These are phyloP conservation scores for Lagenidium sp. DNA, from an alignment of 352 stramenopile genomes.

Conservation along the genomic window DNA sequence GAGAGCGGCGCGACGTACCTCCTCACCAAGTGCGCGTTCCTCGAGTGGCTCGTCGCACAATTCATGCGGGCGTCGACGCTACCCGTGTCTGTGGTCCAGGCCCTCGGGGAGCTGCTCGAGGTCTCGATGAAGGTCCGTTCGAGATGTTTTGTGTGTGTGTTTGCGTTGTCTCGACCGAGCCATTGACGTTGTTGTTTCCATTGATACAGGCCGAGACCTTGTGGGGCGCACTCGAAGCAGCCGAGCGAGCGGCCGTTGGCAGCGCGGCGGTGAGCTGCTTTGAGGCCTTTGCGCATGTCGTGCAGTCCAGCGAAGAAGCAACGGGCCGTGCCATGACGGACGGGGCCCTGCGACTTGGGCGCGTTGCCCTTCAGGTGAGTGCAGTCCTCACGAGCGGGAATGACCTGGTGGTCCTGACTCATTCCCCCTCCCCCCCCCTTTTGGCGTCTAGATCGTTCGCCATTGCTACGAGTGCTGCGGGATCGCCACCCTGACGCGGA, in stretches of 20 bases:
- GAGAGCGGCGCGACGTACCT: slow-evolving; percentile 35
- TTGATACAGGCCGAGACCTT: slow-evolving; percentile 10
- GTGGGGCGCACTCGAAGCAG: slow-evolving; percentile 21
- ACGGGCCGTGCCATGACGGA: slow-evolving; percentile 2
- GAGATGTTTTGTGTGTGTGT: too few species aligned
- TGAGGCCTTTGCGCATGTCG: slow-evolving; percentile 16
- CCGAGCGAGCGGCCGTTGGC: slow-evolving; percentile 27
- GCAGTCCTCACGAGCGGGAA: too few species aligned
- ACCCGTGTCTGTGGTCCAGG: slow-evolving; percentile 16
- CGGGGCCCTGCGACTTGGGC: too few species aligned
- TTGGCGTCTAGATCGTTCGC: too few species aligned
- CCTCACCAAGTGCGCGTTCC: slow-evolving; percentile 46
- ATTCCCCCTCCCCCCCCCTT: too few species aligned
- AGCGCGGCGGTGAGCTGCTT: slow-evolving; percentile 31
- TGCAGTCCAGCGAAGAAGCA: neutral
- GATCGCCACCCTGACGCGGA: neutral
- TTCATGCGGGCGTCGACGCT: slow-evolving; percentile 19
- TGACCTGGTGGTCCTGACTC: too few species aligned
- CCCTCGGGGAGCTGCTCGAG: slow-evolving; percentile 33
- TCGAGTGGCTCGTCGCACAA: slow-evolving; percentile 50
- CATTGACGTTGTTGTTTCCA: neutral
- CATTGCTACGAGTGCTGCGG: too few species aligned
- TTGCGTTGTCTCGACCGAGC: too few species aligned
- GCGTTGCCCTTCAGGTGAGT: too few species aligned
- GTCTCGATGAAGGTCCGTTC: slow-evolving; percentile 18